phyloP scores from a whole-genome alignment of 2,329 filamentous ascomycete genomes.

The Neobulgaria alba region DNA sequence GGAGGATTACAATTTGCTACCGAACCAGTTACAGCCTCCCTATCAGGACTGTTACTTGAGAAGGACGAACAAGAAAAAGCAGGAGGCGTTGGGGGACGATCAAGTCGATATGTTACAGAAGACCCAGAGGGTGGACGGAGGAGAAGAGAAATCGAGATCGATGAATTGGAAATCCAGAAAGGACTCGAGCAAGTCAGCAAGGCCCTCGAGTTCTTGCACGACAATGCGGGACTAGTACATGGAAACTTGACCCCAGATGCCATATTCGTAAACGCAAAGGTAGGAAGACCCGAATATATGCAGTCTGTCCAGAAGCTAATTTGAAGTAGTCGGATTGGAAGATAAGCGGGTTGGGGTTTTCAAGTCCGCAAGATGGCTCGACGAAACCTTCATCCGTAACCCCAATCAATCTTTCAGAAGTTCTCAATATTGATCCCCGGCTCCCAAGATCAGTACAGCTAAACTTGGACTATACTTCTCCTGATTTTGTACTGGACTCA shows the following conservation, averaged over 20 bases:
- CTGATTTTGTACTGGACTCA: constrained; percentile 88
- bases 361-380: constrained; percentile 69
- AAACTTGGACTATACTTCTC: constrained; percentile 86
- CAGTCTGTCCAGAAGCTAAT: constrained; percentile 20
- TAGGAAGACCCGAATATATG: constrained; percentile 30
- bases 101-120: constrained; percentile 74
- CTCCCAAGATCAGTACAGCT: constrained; percentile 78
- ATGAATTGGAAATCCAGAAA: constrained; percentile 97
- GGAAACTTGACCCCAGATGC: constrained; percentile 91
- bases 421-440: constrained; percentile 75
- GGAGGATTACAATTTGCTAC: constrained; percentile 95
- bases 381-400: constrained; percentile 67
- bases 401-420: constrained; percentile 74
- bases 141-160: constrained; percentile 80
- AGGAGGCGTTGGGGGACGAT: constrained; percentile 58
- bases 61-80: constrained; percentile 79
- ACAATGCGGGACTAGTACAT: constrained; percentile 89
- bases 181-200: constrained; percentile 88
- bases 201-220: constrained; percentile 88
- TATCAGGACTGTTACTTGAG: constrained; percentile 72
- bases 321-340: constrained; percentile 83
- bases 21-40: constrained; percentile 81
- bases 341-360: constrained; percentile 87
- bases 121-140: constrained; percentile 65
- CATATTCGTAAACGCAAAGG: constrained; percentile 89